Base-by-base conservation (phyloP, 1,284 basidiomycete species). In the Marasmius fiardii region DNA sequence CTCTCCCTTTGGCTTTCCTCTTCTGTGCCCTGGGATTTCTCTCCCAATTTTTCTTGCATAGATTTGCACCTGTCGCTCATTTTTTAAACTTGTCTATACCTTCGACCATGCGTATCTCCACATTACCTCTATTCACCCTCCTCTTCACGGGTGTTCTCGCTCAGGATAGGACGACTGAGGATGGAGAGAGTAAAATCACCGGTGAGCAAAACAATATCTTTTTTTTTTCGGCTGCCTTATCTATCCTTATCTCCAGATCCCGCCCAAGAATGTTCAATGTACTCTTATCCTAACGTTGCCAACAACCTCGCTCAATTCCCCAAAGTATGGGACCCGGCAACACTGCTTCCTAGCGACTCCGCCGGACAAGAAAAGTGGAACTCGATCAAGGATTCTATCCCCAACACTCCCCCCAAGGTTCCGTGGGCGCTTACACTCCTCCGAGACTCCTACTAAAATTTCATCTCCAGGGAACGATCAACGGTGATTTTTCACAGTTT, bases 311-410 rank as follows among this genome's bases (percentile, higher is more conserved):
- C 8, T 16, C 8, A 26, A 20, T 49, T 49, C 31, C 47, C 47
- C 31, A 28, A 26, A 12, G 18, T 33, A 11, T 49, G 47, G 47
- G 47, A 49, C 14, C 2, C 24, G 12, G 47, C 47, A 8, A 18
- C 11, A 8, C 24, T 49, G 24, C 26, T 49, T 26, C 28, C 47
- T 2, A 33, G 4, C 47, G 47, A 49, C 31, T 31, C 47, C 14
- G 47, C 12, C 7, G 47, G 26, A n/a, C 47, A 49, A 49, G 47
- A 5, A 16, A 49, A 31, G n/a, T 49, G 47, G 47, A 49, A 49
- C 47, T 26, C 24, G 26, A 49, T 49, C 26, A 49, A 49, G 16
- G 47, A 49, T 26, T 31, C 24, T 18, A 20, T 49, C 3, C 47
- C 47, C 5, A 49, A 49, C 14, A 28, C 28, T 33, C 10, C 47